phyloP scores from a whole-genome alignment of 2,329 filamentous ascomycete genomes.

The Xylariales sp. region DNA sequence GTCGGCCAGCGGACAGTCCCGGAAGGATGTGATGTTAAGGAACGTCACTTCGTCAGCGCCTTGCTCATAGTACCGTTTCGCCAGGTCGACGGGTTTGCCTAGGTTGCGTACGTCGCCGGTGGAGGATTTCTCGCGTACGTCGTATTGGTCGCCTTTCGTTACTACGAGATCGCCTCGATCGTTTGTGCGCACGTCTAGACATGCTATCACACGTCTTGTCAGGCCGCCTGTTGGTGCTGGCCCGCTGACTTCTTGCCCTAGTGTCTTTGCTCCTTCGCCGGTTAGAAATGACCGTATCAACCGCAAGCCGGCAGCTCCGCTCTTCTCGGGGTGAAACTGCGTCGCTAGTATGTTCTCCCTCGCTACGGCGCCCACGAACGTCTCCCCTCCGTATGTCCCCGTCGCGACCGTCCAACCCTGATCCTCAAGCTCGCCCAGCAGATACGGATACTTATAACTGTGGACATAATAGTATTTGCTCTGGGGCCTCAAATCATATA shows the following conservation, averaged over 20 bases:
- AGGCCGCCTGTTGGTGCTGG: slow-evolving; percentile 56
- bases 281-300: slow-evolving; percentile 82
- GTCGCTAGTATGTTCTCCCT: slow-evolving; percentile 83
- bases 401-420: slow-evolving; percentile 92
- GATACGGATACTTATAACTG: slow-evolving; percentile 81
- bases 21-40: slow-evolving; percentile 96
- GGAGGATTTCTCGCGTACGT: slow-evolving; percentile 81
- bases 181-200: slow-evolving; percentile 91
- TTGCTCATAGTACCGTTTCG: slow-evolving; percentile 88
- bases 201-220: slow-evolving; percentile 91
- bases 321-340: slow-evolving; percentile 98
- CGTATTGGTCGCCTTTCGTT: slow-evolving; percentile 98
- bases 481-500: slow-evolving; percentile 73
- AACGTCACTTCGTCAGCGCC: slow-evolving; percentile 97
- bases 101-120: slow-evolving; percentile 76
- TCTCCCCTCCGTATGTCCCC: slow-evolving; percentile 79
- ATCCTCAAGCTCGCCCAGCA: slow-evolving; percentile 65
- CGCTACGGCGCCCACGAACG: slow-evolving; percentile 86
- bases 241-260: slow-evolving; percentile 33
- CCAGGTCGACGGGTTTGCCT: slow-evolving; percentile 95
- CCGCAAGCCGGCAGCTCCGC: slow-evolving; percentile 79
- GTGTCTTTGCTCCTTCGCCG: slow-evolving; percentile 54
- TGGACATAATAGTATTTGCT: slow-evolving; percentile 99
- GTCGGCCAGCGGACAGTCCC: slow-evolving; percentile 88
- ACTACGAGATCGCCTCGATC: slow-evolving; percentile 93